phyloP scores from a whole-genome alignment of 1,139 yeast genomes.

The Wickerhamomyces sp. region DNA sequence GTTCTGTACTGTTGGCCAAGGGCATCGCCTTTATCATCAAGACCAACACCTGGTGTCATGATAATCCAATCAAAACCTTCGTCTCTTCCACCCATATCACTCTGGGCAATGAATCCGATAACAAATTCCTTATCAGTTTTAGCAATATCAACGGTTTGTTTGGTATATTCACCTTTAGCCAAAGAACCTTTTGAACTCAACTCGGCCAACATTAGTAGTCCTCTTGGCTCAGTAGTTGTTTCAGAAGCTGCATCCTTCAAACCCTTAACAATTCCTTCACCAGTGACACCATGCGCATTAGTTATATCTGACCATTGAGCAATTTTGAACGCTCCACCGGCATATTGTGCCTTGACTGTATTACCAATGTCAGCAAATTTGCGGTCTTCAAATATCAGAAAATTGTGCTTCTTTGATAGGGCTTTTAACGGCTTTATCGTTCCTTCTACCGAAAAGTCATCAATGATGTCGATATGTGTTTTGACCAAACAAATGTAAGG shows the following conservation, averaged over 20 bases:
- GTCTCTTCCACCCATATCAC: conserved; percentile 75
- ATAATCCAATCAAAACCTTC: conserved; percentile 92
- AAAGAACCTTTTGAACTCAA: conserved; percentile 89
- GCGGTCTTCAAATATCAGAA: conserved; percentile 90
- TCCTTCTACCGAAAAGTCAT: conserved; percentile 77
- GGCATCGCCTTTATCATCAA: conserved; percentile 95
- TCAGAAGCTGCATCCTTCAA: conserved; percentile 79
- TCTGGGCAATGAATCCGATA: conserved; percentile 94
- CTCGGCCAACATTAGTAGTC: conserved; percentile 92
- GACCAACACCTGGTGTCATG: conserved; percentile 98
- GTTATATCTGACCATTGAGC: conserved; percentile 96
- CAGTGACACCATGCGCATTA: conserved; percentile 97
- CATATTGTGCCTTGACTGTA: conserved; percentile 90
- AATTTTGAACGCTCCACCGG: conserved; percentile 84
- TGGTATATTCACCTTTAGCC: conserved; percentile 89
- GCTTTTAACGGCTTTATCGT: conserved; percentile 72
- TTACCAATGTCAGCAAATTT: conserved; percentile 99
- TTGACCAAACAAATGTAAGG: conserved; percentile 90
- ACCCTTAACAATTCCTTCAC: conserved; percentile 89
- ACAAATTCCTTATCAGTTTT: conserved; percentile 83
- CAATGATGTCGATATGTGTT: conserved; percentile 90
- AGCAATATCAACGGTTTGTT: conserved; percentile 85
- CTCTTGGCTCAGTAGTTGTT: conserved; percentile 67
- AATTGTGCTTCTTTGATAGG: conserved; percentile 72
- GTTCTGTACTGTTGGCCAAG: conserved; percentile 97